These are phyloP conservation scores for Naumovozyma baii DNA, from an alignment of 805 yeast species.

Conservation along the genomic window DNA sequence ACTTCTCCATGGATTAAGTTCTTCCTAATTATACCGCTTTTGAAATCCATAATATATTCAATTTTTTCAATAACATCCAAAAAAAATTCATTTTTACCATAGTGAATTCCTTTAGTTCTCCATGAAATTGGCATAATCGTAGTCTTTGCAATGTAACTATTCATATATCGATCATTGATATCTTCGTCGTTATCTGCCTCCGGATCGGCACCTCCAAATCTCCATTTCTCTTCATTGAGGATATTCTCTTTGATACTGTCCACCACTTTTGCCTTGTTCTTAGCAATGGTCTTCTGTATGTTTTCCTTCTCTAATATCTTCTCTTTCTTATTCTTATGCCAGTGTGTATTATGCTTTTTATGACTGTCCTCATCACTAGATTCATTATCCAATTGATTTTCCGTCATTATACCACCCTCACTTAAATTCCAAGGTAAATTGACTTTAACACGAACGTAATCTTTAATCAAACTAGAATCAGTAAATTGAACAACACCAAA, in stretches of 20 bases:
- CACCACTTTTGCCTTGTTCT: neutral
- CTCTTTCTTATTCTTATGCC: conserved; percentile 2
- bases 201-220: neutral
- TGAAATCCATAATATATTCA: conserved; percentile 55
- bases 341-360: conserved; percentile 1
- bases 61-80: conserved; percentile 74
- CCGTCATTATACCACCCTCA: no score
- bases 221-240: neutral
- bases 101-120: conserved; percentile 86
- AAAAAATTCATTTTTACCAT: conserved; percentile 83
- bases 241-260: neutral
- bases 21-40: conserved; percentile 49
- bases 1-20: conserved; percentile 67
- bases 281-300: neutral
- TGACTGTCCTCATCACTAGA: conserved; percentile 7
- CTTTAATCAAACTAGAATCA: conserved; percentile 66
- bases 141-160: conserved; percentile 65
- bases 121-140: conserved; percentile 74
- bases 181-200: neutral
- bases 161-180: conserved; percentile 36
- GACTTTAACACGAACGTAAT: conserved; percentile 57
- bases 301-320: conserved; percentile 1
- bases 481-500: conserved; percentile 81
- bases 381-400: no score
- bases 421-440: conserved; percentile 27